A percentile compares a stretch with the other conserved stretches of the same genome.
Conservation (phyloP, 257 asterid species). For the Nicotiana attenuata region DNA sequence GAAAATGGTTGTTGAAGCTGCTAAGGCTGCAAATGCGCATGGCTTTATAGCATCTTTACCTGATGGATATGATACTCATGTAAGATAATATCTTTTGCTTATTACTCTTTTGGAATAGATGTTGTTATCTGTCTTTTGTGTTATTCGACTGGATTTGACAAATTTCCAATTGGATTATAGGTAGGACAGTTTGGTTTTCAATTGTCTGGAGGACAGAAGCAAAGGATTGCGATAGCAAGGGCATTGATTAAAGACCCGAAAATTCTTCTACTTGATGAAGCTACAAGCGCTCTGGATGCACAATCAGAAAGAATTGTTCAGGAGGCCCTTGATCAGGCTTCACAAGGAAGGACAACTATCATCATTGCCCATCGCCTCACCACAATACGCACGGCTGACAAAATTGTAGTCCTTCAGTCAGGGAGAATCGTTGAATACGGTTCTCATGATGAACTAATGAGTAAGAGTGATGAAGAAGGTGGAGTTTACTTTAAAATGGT, state of each 20-base stretch:
- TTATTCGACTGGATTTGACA: constrained; percentile 1
- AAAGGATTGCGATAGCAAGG: constrained; percentile 74
- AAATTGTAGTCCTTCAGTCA: constrained; percentile 45
- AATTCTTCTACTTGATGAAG: constrained; percentile 75
- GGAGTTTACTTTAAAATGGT: constrained; percentile 55
- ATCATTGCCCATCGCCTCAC: constrained; percentile 63
- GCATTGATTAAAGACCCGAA: constrained; percentile 59
- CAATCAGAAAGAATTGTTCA: constrained; percentile 67
- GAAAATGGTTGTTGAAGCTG: constrained; percentile 40
- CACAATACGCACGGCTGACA: constrained; percentile 49
- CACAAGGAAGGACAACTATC: constrained; percentile 58
- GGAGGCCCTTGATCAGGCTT: constrained; percentile 61
- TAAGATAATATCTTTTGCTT: constrained; percentile 9
- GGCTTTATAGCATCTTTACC: constrained; percentile 54
- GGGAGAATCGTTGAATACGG: constrained; percentile 65
- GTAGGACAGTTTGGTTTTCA: constrained; percentile 74
- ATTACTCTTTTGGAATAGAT: not conserved
- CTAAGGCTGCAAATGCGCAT: constrained; percentile 74
- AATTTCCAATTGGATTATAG: constrained; percentile 24
- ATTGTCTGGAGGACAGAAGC: constrained; percentile 78
- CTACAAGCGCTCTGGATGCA: constrained; percentile 72
- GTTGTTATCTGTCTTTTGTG: not conserved
- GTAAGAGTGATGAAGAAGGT: constrained; percentile 20
- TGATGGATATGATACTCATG: constrained; percentile 64
- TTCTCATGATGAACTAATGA: constrained; percentile 55